phyloP scores from a whole-genome alignment of 805 yeast species.

The Candida corydali region DNA sequence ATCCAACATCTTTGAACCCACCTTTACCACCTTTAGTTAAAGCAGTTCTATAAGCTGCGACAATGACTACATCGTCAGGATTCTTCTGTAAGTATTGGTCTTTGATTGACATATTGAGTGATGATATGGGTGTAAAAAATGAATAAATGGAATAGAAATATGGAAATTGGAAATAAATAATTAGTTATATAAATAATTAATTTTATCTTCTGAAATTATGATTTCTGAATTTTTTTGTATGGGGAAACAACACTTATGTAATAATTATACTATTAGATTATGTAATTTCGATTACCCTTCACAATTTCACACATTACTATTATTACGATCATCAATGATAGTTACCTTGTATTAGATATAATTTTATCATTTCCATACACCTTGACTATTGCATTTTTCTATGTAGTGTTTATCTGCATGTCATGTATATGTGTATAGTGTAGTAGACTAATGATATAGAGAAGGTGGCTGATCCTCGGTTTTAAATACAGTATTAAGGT shows the following conservation, averaged over 20 bases:
- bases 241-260: constrained; percentile 1
- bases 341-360: too few relatives aligned
- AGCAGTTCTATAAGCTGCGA: constrained; percentile 88
- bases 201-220: constrained; percentile 6
- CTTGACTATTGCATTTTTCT: too few relatives aligned
- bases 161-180: not conserved
- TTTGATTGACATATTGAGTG: constrained; percentile 14
- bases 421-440: too few relatives aligned
- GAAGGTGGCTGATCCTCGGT: too few relatives aligned
- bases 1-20: constrained; percentile 71
- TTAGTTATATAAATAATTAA: not conserved
- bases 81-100: constrained; percentile 48
- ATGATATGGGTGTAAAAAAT: not conserved
- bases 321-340: too few relatives aligned
- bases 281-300: too few relatives aligned
- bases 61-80: constrained; percentile 88
- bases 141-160: not conserved
- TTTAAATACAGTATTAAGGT: too few relatives aligned
- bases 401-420: too few relatives aligned
- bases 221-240: not conserved
- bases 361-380: too few relatives aligned
- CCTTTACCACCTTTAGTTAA: constrained; percentile 87
- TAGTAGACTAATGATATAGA: too few relatives aligned
- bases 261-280: too few relatives aligned
- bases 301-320: too few relatives aligned